Percentiles rank a stretch among this genome's conserved stretches.
Conservation (phyloP, 2,329 filamentous ascomycete genomes). For the Tricladium varicosporioides region DNA sequence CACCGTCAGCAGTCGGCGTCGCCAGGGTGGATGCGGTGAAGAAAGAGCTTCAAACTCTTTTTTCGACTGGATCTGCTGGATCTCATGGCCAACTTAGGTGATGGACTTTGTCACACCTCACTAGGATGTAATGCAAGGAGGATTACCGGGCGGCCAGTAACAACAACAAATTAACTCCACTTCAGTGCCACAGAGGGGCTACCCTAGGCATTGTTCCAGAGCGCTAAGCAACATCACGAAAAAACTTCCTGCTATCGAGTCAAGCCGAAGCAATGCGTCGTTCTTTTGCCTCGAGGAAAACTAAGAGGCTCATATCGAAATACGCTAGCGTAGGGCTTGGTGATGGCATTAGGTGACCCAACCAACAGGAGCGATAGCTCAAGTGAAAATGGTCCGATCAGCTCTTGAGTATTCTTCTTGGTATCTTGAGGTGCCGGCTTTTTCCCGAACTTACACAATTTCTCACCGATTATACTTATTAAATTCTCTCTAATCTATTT, state of each 20-base stretch:
- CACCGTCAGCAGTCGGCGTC: neutral
- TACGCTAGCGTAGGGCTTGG: too few relatives aligned
- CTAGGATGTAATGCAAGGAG: neutral
- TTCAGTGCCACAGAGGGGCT: too few relatives aligned
- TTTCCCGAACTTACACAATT: neutral
- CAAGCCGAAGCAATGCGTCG: neutral
- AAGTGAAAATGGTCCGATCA: too few relatives aligned
- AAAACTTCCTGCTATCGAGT: constrained; percentile 9
- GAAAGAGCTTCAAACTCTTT: neutral
- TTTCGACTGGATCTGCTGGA: neutral
- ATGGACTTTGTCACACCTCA: neutral
- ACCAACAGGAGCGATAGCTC: too few relatives aligned
- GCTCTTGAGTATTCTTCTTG: too few relatives aligned
- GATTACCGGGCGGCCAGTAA: neutral
- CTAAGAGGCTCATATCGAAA: neutral
- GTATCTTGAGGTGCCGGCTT: neutral
- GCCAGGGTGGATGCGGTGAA: neutral
- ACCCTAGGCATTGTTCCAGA: neutral
- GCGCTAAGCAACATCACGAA: constrained; percentile 13
- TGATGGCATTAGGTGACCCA: too few relatives aligned
- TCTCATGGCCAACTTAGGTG: neutral
- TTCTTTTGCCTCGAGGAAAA: neutral
- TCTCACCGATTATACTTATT: neutral
- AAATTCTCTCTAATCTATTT: neutral
- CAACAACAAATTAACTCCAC: too few relatives aligned